A percentile compares a stretch with the other conserved stretches of the same genome.
Conservation (phyloP, 208 protist genomes). For the Kentomonas sorsogonicus region DNA sequence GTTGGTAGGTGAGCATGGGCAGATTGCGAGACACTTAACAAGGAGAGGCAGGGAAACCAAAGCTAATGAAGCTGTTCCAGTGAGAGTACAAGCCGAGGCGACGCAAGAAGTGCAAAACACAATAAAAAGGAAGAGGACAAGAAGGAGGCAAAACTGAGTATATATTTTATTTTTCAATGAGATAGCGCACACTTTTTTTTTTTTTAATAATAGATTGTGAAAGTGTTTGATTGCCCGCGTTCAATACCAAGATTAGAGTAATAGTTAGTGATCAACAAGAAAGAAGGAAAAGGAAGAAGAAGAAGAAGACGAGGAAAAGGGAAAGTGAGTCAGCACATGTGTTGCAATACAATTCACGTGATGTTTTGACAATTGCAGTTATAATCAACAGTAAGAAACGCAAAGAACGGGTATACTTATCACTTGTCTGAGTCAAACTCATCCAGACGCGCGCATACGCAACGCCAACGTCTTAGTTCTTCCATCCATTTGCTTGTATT, state of each 20-base stretch:
- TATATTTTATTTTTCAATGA: neutral
- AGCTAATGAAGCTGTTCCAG: too few species aligned
- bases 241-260: neutral
- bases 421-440: neutral
- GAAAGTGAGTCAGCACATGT: neutral
- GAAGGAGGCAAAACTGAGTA: conserved; percentile 10
- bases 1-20: too few species aligned
- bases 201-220: conserved; percentile 2
- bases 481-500: neutral
- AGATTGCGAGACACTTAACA: too few species aligned
- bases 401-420: neutral
- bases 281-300: conserved; percentile 8
- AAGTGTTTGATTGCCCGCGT: neutral
- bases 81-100: neutral
- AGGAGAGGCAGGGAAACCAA: too few species aligned
- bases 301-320: neutral
- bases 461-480: neutral
- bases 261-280: neutral
- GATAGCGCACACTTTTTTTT: neutral
- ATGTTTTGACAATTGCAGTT: too few species aligned
- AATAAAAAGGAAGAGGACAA: conserved; percentile 7
- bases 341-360: too few species aligned
- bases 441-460: neutral
- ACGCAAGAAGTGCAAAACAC: conserved; percentile 3
- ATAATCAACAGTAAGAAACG: neutral